Conservation (phyloP, 331 rosid species). For the Malus hybrid region DNA sequence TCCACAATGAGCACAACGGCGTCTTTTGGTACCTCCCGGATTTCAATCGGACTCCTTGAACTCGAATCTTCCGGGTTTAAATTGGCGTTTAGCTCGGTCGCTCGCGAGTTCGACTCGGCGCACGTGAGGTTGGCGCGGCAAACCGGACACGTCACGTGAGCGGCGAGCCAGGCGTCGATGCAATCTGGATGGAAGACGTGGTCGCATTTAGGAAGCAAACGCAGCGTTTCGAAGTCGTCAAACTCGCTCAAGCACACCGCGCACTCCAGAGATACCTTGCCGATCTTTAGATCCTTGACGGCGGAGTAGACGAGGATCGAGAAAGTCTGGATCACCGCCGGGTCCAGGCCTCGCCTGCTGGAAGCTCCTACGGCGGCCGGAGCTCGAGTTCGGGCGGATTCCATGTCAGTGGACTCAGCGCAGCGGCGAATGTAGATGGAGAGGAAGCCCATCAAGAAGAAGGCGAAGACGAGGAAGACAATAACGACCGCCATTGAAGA, state of each 20-base stretch:
- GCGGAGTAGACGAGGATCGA: constrained; percentile 49
- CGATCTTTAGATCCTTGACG: constrained; percentile 41
- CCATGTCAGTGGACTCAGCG: constrained; percentile 11
- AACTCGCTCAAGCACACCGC: constrained; percentile 68
- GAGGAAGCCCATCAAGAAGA: constrained; percentile 38
- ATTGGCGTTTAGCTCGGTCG: background rate
- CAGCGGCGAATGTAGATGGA: constrained; percentile 45
- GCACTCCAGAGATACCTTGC: constrained; percentile 47
- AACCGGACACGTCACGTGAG: constrained; percentile 61
- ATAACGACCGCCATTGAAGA: constrained; percentile 21
- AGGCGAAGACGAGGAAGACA: constrained; percentile 28
- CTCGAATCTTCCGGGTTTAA: background rate
- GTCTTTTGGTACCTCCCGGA: background rate
- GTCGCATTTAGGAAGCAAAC: constrained; percentile 55
- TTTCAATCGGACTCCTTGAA: background rate
- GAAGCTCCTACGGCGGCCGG: background rate
- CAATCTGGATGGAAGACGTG: constrained; percentile 67
- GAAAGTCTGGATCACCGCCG: constrained; percentile 31
- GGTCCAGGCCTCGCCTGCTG: constrained; percentile 32
- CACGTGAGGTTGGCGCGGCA: constrained; percentile 39
- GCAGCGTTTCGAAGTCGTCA: constrained; percentile 40
- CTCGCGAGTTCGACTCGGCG: background rate
- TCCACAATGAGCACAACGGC: background rate
- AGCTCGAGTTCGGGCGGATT: background rate
- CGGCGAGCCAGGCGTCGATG: constrained; percentile 59